phyloP scores from a whole-genome alignment of 768 basidiomycete genomes.

The Agaricus blazei region DNA sequence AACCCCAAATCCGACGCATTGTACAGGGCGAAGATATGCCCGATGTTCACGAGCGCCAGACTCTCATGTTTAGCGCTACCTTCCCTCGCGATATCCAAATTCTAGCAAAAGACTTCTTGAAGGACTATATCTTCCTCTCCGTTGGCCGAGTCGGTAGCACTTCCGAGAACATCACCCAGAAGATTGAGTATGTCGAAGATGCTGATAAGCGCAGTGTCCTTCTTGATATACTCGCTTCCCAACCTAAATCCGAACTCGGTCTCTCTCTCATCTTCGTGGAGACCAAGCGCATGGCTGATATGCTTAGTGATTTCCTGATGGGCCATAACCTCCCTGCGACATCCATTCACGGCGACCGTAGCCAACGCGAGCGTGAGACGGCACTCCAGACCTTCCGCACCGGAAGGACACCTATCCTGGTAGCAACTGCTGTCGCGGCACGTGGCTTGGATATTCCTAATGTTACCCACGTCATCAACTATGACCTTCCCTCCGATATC shows the following conservation, averaged over 20 bases:
- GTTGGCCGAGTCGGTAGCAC: slow-evolving; percentile 98
- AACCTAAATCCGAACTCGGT: slow-evolving; percentile 56
- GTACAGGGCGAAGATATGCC: slow-evolving; percentile 99
- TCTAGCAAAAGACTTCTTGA: slow-evolving; percentile 92
- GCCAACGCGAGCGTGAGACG: slow-evolving; percentile 95
- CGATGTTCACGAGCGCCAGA: slow-evolving; percentile 85
- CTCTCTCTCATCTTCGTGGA: slow-evolving; percentile 97
- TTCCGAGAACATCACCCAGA: slow-evolving; percentile 99
- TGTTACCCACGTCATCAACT: slow-evolving; percentile 98
- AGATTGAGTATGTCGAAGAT: slow-evolving; percentile 98
- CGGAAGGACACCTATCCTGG: slow-evolving; percentile 92
- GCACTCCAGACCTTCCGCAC: slow-evolving; percentile 94
- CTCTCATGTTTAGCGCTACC: slow-evolving; percentile 99
- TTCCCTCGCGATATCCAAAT: slow-evolving; percentile 99
- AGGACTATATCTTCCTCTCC: slow-evolving; percentile 98
- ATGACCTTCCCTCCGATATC: slow-evolving; percentile 95
- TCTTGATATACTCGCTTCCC: slow-evolving; percentile 86
- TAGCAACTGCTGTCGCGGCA: slow-evolving; percentile 97
- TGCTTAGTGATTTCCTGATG: slow-evolving; percentile 94
- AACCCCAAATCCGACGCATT: slow-evolving; percentile 97
- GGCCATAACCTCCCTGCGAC: slow-evolving; percentile 80
- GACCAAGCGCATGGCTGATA: slow-evolving; percentile 99
- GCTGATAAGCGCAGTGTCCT: slow-evolving; percentile 94
- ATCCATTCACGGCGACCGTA: slow-evolving; percentile 96
- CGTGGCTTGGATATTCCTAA: slow-evolving; percentile 99